These are phyloP conservation scores for Dioszegia hungarica DNA, from an alignment of 768 basidiomycete species.

Conservation along the genomic window DNA sequence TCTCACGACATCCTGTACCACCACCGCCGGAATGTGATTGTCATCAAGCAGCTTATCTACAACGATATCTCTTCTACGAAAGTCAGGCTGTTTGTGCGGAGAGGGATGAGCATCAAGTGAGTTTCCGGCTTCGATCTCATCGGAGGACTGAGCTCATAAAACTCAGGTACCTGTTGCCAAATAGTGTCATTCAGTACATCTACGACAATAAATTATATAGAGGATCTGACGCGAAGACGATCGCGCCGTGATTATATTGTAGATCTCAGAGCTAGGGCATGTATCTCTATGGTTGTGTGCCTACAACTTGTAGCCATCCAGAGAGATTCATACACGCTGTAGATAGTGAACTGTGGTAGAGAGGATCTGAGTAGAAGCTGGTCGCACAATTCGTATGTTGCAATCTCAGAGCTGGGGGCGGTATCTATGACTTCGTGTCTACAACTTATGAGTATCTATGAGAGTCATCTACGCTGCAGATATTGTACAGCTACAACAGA, in stretches of 20 bases:
- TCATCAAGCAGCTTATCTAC: slow-evolving; percentile 90
- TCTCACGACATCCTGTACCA: slow-evolving; percentile 54
- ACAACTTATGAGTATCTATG: too few species aligned
- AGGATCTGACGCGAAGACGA: slow-evolving; percentile 31
- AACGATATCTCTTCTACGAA: slow-evolving; percentile 97
- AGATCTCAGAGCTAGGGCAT: background rate
- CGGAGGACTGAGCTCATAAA: background rate
- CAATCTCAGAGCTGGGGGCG: background rate
- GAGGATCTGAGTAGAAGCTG: slow-evolving; percentile 32
- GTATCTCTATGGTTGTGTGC: background rate
- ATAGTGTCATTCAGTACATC: slow-evolving; percentile 90
- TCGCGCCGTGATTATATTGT: slow-evolving; percentile 5
- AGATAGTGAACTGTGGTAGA: too few species aligned
- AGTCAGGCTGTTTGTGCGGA: slow-evolving; percentile 56
- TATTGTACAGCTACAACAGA: background rate
- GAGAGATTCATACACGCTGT: too few species aligned
- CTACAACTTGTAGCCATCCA: too few species aligned
- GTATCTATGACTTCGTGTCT: too few species aligned
- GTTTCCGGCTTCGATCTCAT: slow-evolving; percentile 19
- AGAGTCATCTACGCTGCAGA: background rate
- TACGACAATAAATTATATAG: slow-evolving; percentile 63
- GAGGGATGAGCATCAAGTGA: slow-evolving; percentile 54
- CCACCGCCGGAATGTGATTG: slow-evolving; percentile 70
- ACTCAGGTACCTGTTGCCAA: slow-evolving; percentile 82
- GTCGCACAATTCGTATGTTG: slow-evolving; percentile 4